Percentiles rank a stretch among this genome's conserved stretches.
Conservation (phyloP, 345 rosid genomes). For the Abelmoschus esculentus region DNA sequence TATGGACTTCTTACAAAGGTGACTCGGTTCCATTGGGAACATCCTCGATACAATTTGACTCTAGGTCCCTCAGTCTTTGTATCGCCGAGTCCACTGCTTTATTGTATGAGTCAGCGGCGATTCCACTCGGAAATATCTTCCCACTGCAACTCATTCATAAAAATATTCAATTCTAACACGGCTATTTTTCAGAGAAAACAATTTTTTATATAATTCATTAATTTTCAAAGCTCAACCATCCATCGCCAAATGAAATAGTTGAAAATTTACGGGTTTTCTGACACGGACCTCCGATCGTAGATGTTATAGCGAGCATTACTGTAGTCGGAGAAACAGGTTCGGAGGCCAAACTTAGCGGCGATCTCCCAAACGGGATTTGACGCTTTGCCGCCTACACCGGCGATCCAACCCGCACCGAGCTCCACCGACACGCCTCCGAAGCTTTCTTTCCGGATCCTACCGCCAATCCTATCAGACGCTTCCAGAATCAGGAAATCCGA, state of each 20-base stretch:
- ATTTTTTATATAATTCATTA: not conserved
- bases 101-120: slow-evolving; percentile 84
- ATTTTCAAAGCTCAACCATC: not conserved
- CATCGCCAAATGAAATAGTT: not conserved
- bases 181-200: not conserved
- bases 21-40: slow-evolving; percentile 25
- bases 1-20: slow-evolving; percentile 35
- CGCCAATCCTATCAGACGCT: slow-evolving; percentile 90
- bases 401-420: slow-evolving; percentile 98
- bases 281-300: slow-evolving; percentile 70
- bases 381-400: slow-evolving; percentile 88
- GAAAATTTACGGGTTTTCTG: not conserved
- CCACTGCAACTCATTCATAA: slow-evolving; percentile 42
- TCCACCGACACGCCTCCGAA: slow-evolving; percentile 89
- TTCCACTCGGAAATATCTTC: slow-evolving; percentile 65
- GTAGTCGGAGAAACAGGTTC: slow-evolving; percentile 88
- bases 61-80: slow-evolving; percentile 42
- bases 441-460: slow-evolving; percentile 64
- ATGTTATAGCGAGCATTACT: slow-evolving; percentile 95
- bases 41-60: slow-evolving; percentile 32
- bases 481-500: slow-evolving; percentile 70
- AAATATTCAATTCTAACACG: not conserved
- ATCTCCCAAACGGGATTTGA: slow-evolving; percentile 90
- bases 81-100: slow-evolving; percentile 85
- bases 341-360: slow-evolving; percentile 50